phyloP scores from a whole-genome alignment of 495 filamentous ascomycete species.

The Chaetomium fimeti region DNA sequence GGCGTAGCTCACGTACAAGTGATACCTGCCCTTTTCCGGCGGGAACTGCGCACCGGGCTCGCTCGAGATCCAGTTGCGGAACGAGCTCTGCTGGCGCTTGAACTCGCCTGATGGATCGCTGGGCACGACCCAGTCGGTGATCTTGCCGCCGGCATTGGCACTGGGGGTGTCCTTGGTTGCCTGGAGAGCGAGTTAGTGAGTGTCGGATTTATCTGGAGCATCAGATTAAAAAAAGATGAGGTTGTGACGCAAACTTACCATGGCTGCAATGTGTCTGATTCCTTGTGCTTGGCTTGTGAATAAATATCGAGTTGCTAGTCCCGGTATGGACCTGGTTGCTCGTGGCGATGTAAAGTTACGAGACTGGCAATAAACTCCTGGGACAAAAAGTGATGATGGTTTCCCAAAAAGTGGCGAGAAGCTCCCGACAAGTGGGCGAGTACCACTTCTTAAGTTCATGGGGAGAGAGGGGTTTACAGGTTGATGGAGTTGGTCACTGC shows the following conservation, averaged over 20 bases:
- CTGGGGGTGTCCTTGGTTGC: constrained; percentile 25
- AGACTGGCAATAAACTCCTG: neutral
- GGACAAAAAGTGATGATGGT: neutral
- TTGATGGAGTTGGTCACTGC: neutral
- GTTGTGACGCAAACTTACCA: neutral
- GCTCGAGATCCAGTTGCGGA: constrained; percentile 67
- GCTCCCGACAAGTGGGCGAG: constrained; percentile 1
- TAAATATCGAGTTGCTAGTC: neutral
- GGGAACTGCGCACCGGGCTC: constrained; percentile 62
- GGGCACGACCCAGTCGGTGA: constrained; percentile 80
- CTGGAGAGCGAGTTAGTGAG: neutral
- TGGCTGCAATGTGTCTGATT: constrained; percentile 11
- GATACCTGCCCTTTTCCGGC: constrained; percentile 72
- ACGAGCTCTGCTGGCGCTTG: constrained; percentile 71
- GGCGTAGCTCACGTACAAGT: constrained; percentile 70
- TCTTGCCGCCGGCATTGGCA: constrained; percentile 40
- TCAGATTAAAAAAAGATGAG: neutral
- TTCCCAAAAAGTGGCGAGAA: constrained; percentile 6
- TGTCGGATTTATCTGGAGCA: neutral
- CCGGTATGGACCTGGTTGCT: neutral
- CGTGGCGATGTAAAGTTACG: neutral
- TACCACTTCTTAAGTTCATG: constrained; percentile 11
- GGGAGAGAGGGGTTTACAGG: neutral
- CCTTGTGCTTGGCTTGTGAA: neutral
- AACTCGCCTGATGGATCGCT: constrained; percentile 80